Evolutionary conservation across 2,329 filamentous ascomycete species (phyloP).

Genomic region (Ophiostoma ulmi): DNA sequence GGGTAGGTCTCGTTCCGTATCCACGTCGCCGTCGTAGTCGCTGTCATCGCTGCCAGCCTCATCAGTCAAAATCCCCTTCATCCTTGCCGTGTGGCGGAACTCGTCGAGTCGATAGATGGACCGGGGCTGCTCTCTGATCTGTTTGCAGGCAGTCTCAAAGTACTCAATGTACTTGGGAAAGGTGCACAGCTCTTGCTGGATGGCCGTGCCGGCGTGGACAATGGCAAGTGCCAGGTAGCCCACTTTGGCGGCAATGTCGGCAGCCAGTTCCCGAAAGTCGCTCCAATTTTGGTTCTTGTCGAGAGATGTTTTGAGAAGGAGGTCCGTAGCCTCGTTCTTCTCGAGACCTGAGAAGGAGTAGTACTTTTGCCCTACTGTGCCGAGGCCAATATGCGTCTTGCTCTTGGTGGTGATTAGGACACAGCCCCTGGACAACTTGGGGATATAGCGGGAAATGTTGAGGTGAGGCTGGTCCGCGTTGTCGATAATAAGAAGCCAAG

Average conservation of each 20-base stretch:
- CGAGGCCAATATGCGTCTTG: conserved; percentile 2
- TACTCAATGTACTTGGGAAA: conserved; percentile 10
- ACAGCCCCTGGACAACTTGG: background rate
- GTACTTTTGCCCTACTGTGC: conserved; percentile 3
- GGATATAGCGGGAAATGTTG: conserved; percentile 6
- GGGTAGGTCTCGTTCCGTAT: conserved; percentile 5
- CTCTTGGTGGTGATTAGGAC: conserved; percentile 16
- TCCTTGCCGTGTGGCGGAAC: background rate
- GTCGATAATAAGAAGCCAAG: conserved; percentile 18
- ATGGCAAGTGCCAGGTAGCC: conserved; percentile 15
- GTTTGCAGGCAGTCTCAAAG: conserved; percentile 8
- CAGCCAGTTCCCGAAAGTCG: background rate
- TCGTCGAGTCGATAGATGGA: background rate
- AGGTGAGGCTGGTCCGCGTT: conserved; percentile 17
- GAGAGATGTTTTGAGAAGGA: conserved; percentile 3
- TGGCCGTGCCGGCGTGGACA: conserved; percentile 15
- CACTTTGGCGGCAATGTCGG: background rate
- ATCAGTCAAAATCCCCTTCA: background rate
- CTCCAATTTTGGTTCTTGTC: background rate
- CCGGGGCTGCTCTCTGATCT: background rate
- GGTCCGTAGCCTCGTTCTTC: background rate
- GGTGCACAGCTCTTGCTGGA: conserved; percentile 3
- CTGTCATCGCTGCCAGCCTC: conserved; percentile 1
- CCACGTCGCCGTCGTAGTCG: conserved; percentile 7
- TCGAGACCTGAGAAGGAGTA: conserved; percentile 7